Percentiles rank a stretch among this genome's conserved stretches.
Evolutionary conservation across 1,284 basidiomycete genomes (phyloP).

Genomic region (Coniophora puteana): DNA sequence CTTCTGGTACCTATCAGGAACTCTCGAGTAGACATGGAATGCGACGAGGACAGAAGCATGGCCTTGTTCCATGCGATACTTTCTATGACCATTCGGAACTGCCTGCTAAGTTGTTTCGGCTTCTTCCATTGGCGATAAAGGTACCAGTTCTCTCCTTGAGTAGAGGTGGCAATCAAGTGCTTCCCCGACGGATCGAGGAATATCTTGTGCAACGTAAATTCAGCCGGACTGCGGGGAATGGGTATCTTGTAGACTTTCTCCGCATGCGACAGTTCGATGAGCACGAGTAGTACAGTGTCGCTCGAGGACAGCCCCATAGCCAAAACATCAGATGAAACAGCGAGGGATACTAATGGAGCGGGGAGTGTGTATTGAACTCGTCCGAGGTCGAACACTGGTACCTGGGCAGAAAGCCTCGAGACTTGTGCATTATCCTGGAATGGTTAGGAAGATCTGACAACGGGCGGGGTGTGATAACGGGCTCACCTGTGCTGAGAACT

Average conservation of each 20-base stretch:
- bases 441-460: slow-evolving; percentile 6
- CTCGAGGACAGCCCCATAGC: slow-evolving; percentile 82
- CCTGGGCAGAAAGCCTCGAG: slow-evolving; percentile 30
- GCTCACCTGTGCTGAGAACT: slow-evolving; percentile 36
- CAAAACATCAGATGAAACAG: slow-evolving; percentile 83
- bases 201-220: slow-evolving; percentile 72
- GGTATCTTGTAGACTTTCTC: slow-evolving; percentile 79
- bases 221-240: slow-evolving; percentile 67
- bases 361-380: slow-evolving; percentile 88
- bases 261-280: slow-evolving; percentile 82
- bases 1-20: slow-evolving; percentile 87
- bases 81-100: slow-evolving; percentile 86
- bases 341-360: slow-evolving; percentile 74
- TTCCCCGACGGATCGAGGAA: slow-evolving; percentile 91
- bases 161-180: slow-evolving; percentile 85
- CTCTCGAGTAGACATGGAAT: slow-evolving; percentile 75
- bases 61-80: slow-evolving; percentile 92
- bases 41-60: slow-evolving; percentile 59
- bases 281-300: slow-evolving; percentile 66
- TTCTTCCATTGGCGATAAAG: slow-evolving; percentile 79
- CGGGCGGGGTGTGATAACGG: slow-evolving; percentile 5
- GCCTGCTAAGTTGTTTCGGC: slow-evolving; percentile 72
- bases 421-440: slow-evolving; percentile 39
- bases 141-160: slow-evolving; percentile 94
- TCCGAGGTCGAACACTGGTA: slow-evolving; percentile 80